These are phyloP conservation scores for Vaccinium macrocarpon DNA, from an alignment of 148 eudicot genomes.

Conservation along the genomic window DNA sequence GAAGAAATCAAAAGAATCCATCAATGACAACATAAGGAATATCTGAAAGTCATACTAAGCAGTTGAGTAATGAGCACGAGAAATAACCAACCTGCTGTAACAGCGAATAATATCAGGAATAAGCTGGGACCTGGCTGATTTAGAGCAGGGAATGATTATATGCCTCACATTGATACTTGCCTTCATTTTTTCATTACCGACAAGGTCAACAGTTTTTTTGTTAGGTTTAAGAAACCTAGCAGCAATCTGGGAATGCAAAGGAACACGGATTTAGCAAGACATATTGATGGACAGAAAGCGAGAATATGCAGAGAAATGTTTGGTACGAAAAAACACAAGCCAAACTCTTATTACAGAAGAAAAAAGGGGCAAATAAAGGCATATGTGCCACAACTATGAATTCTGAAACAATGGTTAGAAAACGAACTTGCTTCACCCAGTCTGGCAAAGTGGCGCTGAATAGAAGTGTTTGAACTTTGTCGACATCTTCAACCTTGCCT, in stretches of 20 bases:
- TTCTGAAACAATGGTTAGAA: background rate
- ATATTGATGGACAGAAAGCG: background rate
- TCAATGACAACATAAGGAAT: background rate
- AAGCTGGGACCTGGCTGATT: conserved; percentile 69
- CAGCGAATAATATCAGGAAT: conserved; percentile 93
- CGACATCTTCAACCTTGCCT: conserved; percentile 89
- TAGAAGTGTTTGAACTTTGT: conserved; percentile 87
- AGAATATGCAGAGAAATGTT: background rate
- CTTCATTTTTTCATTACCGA: conserved; percentile 94
- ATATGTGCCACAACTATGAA: background rate
- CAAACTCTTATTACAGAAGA: background rate
- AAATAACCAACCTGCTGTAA: conserved; percentile 65
- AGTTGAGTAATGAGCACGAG: background rate
- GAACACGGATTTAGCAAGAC: background rate
- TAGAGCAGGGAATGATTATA: conserved; percentile 82
- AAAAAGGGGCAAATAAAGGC: background rate
- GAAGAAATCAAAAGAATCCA: conserved; percentile 9
- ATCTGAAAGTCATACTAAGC: background rate
- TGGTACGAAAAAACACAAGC: background rate
- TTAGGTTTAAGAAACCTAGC: conserved; percentile 66
- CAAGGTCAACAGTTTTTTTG: conserved; percentile 87
- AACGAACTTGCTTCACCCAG: conserved; percentile 78
- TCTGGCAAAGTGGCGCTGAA: conserved; percentile 91
- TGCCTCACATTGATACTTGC: conserved; percentile 89
- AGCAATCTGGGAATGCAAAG: conserved; percentile 45